Evolutionary conservation across 2,329 filamentous ascomycete species (phyloP), one percentile per base, ranked within the genome.

Genomic region (Stemphylium beticola): DNA sequence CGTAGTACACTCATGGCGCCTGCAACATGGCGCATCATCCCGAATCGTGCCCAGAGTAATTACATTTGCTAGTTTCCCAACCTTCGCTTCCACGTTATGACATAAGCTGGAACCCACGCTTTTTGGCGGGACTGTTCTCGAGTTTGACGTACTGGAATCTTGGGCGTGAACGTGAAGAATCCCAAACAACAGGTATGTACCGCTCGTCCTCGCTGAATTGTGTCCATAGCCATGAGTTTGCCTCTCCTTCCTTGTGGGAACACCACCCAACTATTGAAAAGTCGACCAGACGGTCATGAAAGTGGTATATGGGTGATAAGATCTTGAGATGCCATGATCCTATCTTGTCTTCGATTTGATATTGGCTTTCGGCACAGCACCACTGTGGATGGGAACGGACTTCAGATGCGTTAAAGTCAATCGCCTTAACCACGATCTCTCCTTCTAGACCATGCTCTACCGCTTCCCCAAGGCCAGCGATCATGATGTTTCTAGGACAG

Each of bases 141-240:
- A 44, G 3, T 4, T 31, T 36, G 15, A 41, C 20, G 36, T 37
- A 24, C 4, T 14, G 4, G 15, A 11, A 8, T 43, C 2, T 17
- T 2, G n/a, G 47, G 42, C 1, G 26, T 1, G 10, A n/a, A n/a
- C n/a, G n/a, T n/a, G 18, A 10, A 2, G 32, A 43, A n/a, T 56
- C 46, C 43, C 53, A 56, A 29, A 44, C 4, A 7, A 44, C 36
- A 11, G 49, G 45, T 14, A 49, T 29, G n/a, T 41, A 57, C 3
- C 41, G 49, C 34, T 45, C 34, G 12, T 53, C 54, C 5, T 46
- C 14, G 4, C 12, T 29, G 12, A 49, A 46, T 8, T 49, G 54
- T 2, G 49, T n/a, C 37, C 24, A 53, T 4, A 57, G 7, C 54
- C 54, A 57, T 17, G 29, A 12, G 14, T 42, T 32, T 6, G 45